A percentile compares a stretch with the other conserved stretches of the same genome.
Evolutionary conservation across 257 asterid species (phyloP).

Genomic region (Petrea volubilis): DNA sequence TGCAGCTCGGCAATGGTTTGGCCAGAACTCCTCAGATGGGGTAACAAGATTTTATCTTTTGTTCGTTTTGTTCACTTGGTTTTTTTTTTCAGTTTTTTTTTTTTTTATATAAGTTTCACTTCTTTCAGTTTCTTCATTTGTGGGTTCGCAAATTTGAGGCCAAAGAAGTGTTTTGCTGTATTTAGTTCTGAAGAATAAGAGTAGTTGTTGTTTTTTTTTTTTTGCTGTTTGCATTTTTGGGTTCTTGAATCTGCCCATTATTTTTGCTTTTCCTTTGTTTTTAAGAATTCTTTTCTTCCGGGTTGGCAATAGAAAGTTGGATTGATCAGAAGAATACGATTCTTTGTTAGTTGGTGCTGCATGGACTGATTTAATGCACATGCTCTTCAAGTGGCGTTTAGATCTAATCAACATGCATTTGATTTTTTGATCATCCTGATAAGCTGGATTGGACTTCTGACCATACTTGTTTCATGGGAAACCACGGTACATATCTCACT

Average conservation of each 20-base stretch:
- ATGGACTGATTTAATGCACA: not conserved
- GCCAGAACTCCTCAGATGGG: conserved; percentile 93
- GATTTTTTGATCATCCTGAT: not conserved
- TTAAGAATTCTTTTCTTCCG: conserved; percentile 1
- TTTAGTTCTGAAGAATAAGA: not conserved
- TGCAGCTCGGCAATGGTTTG: conserved; percentile 79
- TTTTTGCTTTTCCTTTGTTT: not conserved
- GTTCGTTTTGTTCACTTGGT: not conserved
- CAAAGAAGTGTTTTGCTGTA: conserved; percentile 1
- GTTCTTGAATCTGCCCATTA: not conserved
- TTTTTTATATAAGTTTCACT: not conserved
- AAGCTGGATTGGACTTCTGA: conserved; percentile 5
- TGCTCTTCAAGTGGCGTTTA: not conserved
- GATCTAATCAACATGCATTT: not conserved
- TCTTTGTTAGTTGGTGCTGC: not conserved
- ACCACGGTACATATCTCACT: not conserved
- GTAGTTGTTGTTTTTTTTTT: not conserved
- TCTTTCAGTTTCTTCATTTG: not conserved
- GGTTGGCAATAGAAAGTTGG: not conserved
- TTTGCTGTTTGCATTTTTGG: not conserved
- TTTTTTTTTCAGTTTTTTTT: not conserved
- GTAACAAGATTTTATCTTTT: conserved; percentile 34
- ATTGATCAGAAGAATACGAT: not conserved
- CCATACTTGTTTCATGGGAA: not conserved
- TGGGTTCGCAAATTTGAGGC: too few relatives aligned